Percentiles rank a stretch among this genome's conserved stretches.
phyloP scores from a whole-genome alignment of 2,329 filamentous ascomycete species.

The Dactylonectria macrodidyma region DNA sequence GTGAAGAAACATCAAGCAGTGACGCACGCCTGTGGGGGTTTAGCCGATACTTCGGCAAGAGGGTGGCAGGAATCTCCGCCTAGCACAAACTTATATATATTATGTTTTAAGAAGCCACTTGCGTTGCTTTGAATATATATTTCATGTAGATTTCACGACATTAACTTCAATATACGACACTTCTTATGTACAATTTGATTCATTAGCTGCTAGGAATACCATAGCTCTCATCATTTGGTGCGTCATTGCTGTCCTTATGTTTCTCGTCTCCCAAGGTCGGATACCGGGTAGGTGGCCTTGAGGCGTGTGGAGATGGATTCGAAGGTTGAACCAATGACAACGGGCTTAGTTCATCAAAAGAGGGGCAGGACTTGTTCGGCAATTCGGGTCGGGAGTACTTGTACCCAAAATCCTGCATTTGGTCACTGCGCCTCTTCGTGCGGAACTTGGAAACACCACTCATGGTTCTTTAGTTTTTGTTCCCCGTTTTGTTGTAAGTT shows the following conservation, averaged over 20 bases:
- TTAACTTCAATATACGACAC: too few species aligned
- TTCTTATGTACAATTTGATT: too few species aligned
- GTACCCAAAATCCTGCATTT: conserved; percentile 13
- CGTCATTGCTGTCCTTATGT: too few species aligned
- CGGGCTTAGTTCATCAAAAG: neutral
- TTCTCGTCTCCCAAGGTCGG: too few species aligned
- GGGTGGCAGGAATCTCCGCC: too few species aligned
- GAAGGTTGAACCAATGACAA: neutral
- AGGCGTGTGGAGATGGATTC: neutral
- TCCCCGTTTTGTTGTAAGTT: neutral
- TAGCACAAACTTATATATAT: too few species aligned
- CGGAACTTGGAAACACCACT: conserved; percentile 9
- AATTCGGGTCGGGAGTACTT: conserved; percentile 22
- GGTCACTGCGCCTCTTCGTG: neutral
- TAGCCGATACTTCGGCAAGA: conserved; percentile 19
- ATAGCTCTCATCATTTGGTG: too few species aligned
- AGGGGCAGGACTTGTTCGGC: conserved; percentile 5
- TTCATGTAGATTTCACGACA: too few species aligned
- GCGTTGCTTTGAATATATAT: too few species aligned
- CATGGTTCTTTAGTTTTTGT: conserved; percentile 5
- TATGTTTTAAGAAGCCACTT: too few species aligned
- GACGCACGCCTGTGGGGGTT: neutral
- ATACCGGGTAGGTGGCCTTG: conserved; percentile 4
- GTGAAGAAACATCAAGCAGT: neutral
- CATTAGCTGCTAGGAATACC: too few species aligned